These are phyloP conservation scores for Juglanconis oblonga DNA, from an alignment of 2,329 filamentous ascomycete species.

Conservation along the genomic window DNA sequence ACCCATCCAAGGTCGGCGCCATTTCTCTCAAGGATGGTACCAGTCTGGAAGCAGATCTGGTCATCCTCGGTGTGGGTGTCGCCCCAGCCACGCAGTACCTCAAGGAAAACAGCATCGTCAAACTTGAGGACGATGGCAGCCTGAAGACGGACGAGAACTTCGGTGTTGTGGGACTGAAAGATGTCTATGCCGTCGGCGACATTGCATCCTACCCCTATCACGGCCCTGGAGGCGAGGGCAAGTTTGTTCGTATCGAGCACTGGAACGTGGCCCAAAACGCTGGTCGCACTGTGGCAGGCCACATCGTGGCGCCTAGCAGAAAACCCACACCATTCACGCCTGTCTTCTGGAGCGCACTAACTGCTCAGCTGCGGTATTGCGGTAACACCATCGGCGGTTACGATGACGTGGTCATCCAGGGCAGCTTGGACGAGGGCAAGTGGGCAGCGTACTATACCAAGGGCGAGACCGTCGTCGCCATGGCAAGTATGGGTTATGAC, in stretches of 20 bases:
- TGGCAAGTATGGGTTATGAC: conserved; percentile 87
- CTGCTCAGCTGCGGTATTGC: conserved; percentile 87
- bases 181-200: conserved; percentile 91
- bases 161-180: conserved; percentile 69
- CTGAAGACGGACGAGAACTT: conserved; percentile 78
- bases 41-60: conserved; percentile 78
- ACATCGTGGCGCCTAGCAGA: conserved; percentile 66
- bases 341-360: conserved; percentile 94
- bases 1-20: conserved; percentile 71
- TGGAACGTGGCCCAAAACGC: conserved; percentile 98
- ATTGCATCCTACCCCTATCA: conserved; percentile 94
- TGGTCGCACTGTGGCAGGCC: conserved; percentile 73
- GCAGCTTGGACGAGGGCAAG: conserved; percentile 71
- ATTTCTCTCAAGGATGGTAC: conserved; percentile 86
- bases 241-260: conserved; percentile 82
- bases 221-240: conserved; percentile 77
- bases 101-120: conserved; percentile 64
- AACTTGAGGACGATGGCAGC: conserved; percentile 81
- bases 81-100: conserved; percentile 82
- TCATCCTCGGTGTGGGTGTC: conserved; percentile 89
- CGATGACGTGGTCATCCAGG: conserved; percentile 81
- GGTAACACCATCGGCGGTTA: conserved; percentile 79
- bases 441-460: conserved; percentile 89
- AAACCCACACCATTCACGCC: conserved; percentile 76
- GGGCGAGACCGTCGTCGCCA: conserved; percentile 82